A percentile compares a stretch with the other conserved stretches of the same genome.
Conservation (phyloP, 495 filamentous ascomycete genomes). For the Hyaloscypha hepaticicola region DNA sequence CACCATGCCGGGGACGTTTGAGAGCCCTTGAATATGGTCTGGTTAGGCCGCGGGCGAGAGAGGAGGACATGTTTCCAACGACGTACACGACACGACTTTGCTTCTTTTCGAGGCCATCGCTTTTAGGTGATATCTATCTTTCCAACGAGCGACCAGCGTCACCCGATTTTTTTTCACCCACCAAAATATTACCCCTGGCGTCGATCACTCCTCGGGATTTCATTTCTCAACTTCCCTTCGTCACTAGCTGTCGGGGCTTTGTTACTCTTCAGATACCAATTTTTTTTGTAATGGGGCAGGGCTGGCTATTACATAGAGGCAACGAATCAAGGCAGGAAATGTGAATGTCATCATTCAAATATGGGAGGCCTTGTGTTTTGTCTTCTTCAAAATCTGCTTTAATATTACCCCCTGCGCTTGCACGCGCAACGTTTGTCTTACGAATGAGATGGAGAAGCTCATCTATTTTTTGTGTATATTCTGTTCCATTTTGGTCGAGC, state of each 20-base stretch:
- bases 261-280: constrained; percentile 24
- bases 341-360: neutral
- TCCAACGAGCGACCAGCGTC: neutral
- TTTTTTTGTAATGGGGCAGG: constrained; percentile 22
- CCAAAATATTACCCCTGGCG: constrained; percentile 6
- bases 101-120: constrained; percentile 4
- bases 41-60: neutral
- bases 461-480: constrained; percentile 23
- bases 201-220: neutral
- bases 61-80: constrained; percentile 11
- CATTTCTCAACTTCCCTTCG: constrained; percentile 10
- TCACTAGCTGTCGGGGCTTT: neutral
- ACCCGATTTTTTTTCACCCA: constrained; percentile 1
- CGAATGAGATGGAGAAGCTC: neutral
- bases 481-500: constrained; percentile 23
- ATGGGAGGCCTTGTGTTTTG: neutral
- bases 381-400: neutral
- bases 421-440: constrained; percentile 1
- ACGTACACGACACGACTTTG: constrained; percentile 22
- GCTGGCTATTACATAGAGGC: neutral
- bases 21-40: constrained; percentile 21
- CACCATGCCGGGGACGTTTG: constrained; percentile 31
- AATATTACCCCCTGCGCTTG: neutral
- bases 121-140: neutral
- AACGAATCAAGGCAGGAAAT: neutral